These are phyloP conservation scores for Erythrobasidium hasegawianum DNA, from an alignment of 1,284 basidiomycete species.

Conservation along the genomic window DNA sequence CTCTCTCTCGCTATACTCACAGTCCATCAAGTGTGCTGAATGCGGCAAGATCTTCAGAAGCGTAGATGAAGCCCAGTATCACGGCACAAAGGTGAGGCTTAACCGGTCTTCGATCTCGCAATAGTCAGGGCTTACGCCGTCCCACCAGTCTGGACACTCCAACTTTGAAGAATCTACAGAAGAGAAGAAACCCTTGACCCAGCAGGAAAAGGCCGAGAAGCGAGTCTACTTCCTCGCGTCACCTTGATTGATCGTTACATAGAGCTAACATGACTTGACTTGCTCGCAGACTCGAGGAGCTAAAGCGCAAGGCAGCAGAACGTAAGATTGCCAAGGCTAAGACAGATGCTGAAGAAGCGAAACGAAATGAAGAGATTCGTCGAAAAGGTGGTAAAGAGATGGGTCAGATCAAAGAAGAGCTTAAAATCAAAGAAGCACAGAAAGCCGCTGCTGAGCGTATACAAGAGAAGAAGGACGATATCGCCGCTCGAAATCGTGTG, in stretches of 20 bases:
- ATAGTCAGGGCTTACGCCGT: neutral
- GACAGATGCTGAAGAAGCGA: slow-evolving; percentile 67
- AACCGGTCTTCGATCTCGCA: slow-evolving; percentile 59
- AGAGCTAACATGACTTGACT: neutral
- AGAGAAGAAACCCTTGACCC: slow-evolving; percentile 90
- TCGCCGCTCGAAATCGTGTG: slow-evolving; percentile 72
- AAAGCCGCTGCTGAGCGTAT: slow-evolving; percentile 76
- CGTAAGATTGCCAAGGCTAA: slow-evolving; percentile 68
- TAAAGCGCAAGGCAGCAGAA: slow-evolving; percentile 68
- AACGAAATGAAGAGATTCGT: slow-evolving; percentile 72
- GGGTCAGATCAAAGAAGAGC: slow-evolving; percentile 64
- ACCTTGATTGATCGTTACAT: no score
- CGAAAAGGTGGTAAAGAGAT: slow-evolving; percentile 79
- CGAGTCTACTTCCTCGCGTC: slow-evolving; percentile 56
- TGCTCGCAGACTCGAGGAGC: slow-evolving; percentile 38
- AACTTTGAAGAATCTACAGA: slow-evolving; percentile 88
- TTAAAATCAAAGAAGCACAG: slow-evolving; percentile 64
- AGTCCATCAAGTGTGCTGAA: slow-evolving; percentile 74
- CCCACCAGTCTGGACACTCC: slow-evolving; percentile 27
- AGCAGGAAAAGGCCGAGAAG: slow-evolving; percentile 84
- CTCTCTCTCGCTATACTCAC: no score
- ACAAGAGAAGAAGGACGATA: slow-evolving; percentile 79
- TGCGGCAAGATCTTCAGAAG: slow-evolving; percentile 85
- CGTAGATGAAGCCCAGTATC: slow-evolving; percentile 82
- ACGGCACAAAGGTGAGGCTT: slow-evolving; percentile 69